phyloP scores from a whole-genome alignment of 176 grass and related monocot genomes.

The Phragmites australis region DNA sequence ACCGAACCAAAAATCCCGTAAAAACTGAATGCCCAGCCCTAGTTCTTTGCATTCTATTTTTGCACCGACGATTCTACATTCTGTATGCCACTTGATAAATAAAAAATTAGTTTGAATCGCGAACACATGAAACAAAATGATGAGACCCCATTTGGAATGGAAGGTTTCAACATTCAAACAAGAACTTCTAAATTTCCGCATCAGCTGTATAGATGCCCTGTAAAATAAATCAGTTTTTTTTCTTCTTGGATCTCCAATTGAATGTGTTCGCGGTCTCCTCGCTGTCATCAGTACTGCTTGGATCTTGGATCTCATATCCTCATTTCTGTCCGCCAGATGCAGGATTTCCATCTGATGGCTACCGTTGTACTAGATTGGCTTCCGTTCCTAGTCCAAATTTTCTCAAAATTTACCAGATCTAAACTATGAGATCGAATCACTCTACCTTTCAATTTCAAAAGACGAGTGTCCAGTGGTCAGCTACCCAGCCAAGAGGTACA shows the following conservation, averaged over 20 bases:
- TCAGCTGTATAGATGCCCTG: not conserved
- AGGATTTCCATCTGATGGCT: not conserved
- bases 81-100: not conserved
- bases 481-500: not conserved
- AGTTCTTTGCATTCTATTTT: not conserved
- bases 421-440: not conserved
- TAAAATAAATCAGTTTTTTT: not conserved
- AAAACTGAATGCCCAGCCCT: no score
- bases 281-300: slow-evolving; percentile 30
- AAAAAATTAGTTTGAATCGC: not conserved
- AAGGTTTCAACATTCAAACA: not conserved
- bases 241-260: slow-evolving; percentile 18
- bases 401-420: not conserved
- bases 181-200: not conserved
- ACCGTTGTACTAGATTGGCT: not conserved
- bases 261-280: slow-evolving; percentile 22
- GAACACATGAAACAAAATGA: not conserved
- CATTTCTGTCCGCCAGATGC: not conserved
- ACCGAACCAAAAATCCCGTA: no score
- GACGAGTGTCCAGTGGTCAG: not conserved
- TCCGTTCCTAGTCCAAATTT: not conserved
- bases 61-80: not conserved
- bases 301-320: slow-evolving; percentile 25
- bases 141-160: not conserved
- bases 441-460: not conserved